These are phyloP conservation scores for Haematococcus sp. DNA, from an alignment of 139 green algal species.

Conservation along the genomic window DNA sequence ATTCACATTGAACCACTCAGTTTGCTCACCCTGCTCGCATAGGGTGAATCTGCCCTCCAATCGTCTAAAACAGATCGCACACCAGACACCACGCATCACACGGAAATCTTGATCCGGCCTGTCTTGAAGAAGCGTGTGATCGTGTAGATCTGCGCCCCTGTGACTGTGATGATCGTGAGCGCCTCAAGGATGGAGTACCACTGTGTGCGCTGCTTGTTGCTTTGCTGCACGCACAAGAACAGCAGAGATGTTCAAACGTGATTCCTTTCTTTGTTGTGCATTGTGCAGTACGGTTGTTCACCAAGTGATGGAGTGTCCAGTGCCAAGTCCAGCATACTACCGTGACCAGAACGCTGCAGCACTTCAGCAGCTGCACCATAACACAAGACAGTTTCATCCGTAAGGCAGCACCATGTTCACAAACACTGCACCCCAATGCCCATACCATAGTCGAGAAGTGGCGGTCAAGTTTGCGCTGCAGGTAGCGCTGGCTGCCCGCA, in stretches of 20 bases:
- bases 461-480: conserved; percentile 49
- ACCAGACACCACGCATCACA: too few species aligned
- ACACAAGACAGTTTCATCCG: too few species aligned
- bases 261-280: not conserved
- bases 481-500: conserved; percentile 43
- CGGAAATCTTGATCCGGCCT: not conserved
- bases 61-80: too few species aligned
- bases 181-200: conserved; percentile 46
- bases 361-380: too few species aligned
- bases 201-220: conserved; percentile 44
- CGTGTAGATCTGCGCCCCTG: conserved; percentile 18
- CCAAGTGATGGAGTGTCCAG: not conserved
- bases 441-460: conserved; percentile 48
- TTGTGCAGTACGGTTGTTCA: not conserved
- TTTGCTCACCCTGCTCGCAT: too few species aligned
- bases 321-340: not conserved
- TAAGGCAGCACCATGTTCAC: too few species aligned
- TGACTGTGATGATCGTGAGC: conserved; percentile 29
- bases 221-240: conserved; percentile 29
- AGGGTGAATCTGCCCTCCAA: too few species aligned
- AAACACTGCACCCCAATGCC: too few species aligned
- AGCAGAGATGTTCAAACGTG: not conserved
- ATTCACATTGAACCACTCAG: too few species aligned
- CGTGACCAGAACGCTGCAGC: not conserved
- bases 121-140: conserved; percentile 50